phyloP scores from a whole-genome alignment of 495 filamentous ascomycete species.

The Lasiosphaeriaceae sp. region DNA sequence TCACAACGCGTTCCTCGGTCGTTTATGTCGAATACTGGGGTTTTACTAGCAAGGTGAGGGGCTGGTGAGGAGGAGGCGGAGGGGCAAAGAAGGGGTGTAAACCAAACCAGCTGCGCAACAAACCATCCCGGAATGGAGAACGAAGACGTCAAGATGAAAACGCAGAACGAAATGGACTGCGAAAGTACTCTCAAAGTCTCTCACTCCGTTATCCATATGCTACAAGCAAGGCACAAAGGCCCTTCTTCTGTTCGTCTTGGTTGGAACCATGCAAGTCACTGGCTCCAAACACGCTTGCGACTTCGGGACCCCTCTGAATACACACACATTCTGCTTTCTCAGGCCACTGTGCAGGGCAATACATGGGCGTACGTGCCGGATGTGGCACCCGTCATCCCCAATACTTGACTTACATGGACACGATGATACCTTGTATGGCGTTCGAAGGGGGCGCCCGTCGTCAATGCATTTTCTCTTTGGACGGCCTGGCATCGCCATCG shows the following conservation, averaged over 20 bases:
- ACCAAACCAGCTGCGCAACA: neutral
- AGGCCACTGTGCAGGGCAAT: constrained; percentile 13
- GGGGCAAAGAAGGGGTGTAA: neutral
- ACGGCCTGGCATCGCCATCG: neutral
- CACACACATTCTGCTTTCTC: too few species aligned
- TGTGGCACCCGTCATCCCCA: constrained; percentile 21
- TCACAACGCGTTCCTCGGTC: constrained; percentile 15
- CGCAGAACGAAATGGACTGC: too few species aligned
- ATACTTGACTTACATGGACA: constrained; percentile 8
- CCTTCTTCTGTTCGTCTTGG: neutral
- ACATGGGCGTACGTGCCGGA: constrained; percentile 19
- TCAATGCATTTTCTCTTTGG: neutral
- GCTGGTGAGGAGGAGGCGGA: constrained; percentile 1
- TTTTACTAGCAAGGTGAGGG: constrained; percentile 1
- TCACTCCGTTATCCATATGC: neutral
- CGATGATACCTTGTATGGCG: constrained; percentile 16
- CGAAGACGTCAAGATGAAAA: neutral
- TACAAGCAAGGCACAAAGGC: too few species aligned
- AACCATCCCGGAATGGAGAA: constrained; percentile 1
- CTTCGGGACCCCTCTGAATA: neutral
- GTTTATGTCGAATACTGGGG: constrained; percentile 1
- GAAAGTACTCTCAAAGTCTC: neutral
- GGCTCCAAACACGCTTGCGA: neutral
- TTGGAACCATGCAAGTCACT: neutral
- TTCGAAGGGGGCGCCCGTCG: neutral